Conservation (phyloP, 2,329 filamentous ascomycete genomes). For the Aspergillus novoparasiticus region DNA sequence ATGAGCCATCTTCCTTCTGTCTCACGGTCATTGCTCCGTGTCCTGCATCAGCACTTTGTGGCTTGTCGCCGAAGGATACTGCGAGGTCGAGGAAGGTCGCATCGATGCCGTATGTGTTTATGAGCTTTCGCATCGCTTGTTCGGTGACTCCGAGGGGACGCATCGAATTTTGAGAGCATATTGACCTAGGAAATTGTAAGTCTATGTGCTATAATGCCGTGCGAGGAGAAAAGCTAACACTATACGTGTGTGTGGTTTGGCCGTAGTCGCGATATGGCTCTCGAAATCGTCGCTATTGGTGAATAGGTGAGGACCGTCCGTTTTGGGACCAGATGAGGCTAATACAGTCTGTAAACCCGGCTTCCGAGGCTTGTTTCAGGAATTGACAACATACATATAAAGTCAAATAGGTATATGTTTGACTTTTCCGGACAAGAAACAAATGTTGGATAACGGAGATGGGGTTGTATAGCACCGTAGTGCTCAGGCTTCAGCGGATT, state of each 20-base stretch:
- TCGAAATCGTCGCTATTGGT: slow-evolving; percentile 17
- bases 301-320: slow-evolving; percentile 5
- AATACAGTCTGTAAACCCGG: neutral
- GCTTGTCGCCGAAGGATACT: slow-evolving; percentile 25
- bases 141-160: slow-evolving; percentile 20
- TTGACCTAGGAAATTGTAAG: slow-evolving; percentile 11
- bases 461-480: neutral
- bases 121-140: slow-evolving; percentile 13
- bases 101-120: slow-evolving; percentile 16
- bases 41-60: slow-evolving; percentile 20
- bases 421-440: slow-evolving; percentile 4
- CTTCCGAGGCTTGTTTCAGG: neutral
- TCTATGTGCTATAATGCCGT: too few species aligned
- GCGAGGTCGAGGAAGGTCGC: slow-evolving; percentile 15
- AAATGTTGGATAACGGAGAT: slow-evolving; percentile 5
- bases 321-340: neutral
- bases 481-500: neutral
- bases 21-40: slow-evolving; percentile 20
- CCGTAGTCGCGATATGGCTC: slow-evolving; percentile 7
- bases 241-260: slow-evolving; percentile 15
- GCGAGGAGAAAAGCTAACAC: neutral
- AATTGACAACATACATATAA: neutral
- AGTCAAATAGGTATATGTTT: slow-evolving; percentile 11
- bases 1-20: slow-evolving; percentile 13
- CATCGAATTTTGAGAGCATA: slow-evolving; percentile 16